Conservation (phyloP, 2,329 filamentous ascomycete species). For the Colletotrichum sp. region DNA sequence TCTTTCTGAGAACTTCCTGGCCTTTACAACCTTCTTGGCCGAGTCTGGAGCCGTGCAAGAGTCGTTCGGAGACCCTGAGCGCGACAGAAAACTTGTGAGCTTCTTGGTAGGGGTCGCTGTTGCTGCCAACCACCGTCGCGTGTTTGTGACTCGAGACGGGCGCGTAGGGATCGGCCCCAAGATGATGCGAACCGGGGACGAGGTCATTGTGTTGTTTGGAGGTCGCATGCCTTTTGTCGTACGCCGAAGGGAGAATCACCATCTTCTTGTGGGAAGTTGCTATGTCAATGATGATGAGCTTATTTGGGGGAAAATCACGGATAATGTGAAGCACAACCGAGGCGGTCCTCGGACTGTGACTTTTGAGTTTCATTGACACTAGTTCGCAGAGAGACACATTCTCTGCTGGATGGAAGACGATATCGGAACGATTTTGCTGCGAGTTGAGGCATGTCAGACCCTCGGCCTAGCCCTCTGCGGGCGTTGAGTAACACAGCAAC, state of each 20-base stretch:
- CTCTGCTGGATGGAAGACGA: neutral
- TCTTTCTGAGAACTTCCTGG: neutral
- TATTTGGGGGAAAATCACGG: constrained; percentile 19
- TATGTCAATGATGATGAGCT: constrained; percentile 20
- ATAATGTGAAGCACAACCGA: constrained; percentile 1
- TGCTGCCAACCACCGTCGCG: constrained; percentile 1
- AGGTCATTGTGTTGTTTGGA: constrained; percentile 18
- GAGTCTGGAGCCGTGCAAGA: neutral
- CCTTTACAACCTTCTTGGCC: neutral
- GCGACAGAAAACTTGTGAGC: neutral
- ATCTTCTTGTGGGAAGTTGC: constrained; percentile 18
- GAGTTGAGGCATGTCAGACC: neutral
- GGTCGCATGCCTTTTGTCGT: constrained; percentile 22
- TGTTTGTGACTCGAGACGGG: constrained; percentile 11
- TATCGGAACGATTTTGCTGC: neutral
- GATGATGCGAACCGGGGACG: constrained; percentile 18
- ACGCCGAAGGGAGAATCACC: neutral
- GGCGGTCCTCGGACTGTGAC: neutral
- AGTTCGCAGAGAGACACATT: neutral
- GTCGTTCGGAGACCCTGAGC: neutral
- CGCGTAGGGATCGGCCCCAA: constrained; percentile 18
- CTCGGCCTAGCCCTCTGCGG: neutral
- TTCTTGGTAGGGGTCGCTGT: neutral
- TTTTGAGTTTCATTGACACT: constrained; percentile 1
- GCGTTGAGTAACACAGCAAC: neutral